A percentile compares a stretch with the other conserved stretches of the same genome.
Conservation (phyloP, 768 basidiomycete species). For the Phaffia tasmanica region DNA sequence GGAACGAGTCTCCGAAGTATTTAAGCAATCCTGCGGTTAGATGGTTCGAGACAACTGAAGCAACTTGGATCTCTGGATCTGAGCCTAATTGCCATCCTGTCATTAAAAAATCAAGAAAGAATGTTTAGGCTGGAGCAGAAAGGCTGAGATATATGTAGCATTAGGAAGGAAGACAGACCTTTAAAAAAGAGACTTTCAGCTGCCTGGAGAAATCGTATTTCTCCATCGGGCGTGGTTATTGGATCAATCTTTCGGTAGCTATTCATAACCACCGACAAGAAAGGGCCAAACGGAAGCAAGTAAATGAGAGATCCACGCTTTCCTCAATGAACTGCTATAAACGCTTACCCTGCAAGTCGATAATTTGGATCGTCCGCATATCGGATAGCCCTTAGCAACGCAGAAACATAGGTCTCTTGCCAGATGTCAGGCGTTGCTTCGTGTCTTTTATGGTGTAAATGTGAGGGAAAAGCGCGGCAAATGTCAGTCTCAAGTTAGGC, state of each 20-base stretch:
- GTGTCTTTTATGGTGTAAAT: constrained; percentile 46
- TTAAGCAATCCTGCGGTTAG: constrained; percentile 89
- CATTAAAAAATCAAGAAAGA: background rate
- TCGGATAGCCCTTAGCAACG: constrained; percentile 75
- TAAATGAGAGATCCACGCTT: background rate
- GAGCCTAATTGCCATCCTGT: constrained; percentile 96
- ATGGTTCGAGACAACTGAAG: constrained; percentile 91
- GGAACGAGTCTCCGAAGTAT: constrained; percentile 85
- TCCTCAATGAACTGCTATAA: background rate
- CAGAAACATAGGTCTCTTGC: constrained; percentile 96
- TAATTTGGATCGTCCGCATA: constrained; percentile 94
- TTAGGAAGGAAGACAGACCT: constrained; percentile 42
- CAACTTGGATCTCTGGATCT: constrained; percentile 97
- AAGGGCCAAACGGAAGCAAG: background rate
- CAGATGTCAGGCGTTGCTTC: constrained; percentile 84
- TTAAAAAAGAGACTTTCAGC: constrained; percentile 81
- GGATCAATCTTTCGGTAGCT: constrained; percentile 74
- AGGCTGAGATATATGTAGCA: background rate
- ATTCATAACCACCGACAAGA: background rate
- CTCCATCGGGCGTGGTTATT: constrained; percentile 76
- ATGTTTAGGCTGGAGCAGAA: background rate
- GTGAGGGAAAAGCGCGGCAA: background rate
- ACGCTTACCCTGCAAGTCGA: constrained; percentile 65
- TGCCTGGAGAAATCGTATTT: constrained; percentile 78
- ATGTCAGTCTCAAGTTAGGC: background rate